Conservation (phyloP, 345 rosid genomes). For the Linum lewisii region DNA sequence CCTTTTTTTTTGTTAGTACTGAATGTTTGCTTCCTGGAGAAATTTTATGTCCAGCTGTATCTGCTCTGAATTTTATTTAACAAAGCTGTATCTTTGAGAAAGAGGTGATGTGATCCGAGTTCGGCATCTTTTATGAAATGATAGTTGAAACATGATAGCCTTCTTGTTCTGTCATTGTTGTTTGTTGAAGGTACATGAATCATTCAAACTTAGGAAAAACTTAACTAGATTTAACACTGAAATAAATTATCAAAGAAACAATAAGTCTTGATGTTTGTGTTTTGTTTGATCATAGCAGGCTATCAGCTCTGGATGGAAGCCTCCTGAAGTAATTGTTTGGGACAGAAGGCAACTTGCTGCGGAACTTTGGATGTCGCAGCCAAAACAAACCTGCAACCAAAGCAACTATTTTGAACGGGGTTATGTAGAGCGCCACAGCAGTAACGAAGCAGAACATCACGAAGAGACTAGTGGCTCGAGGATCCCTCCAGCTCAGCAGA, state of each 20-base stretch:
- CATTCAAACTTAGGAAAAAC: too few relatives aligned
- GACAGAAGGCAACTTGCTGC: slow-evolving; percentile 22
- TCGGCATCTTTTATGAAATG: too few relatives aligned
- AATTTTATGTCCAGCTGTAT: too few relatives aligned
- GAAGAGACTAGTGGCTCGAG: slow-evolving; percentile 22
- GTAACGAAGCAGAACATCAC: slow-evolving; percentile 21
- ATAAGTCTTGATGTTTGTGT: not conserved
- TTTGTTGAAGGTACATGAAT: too few relatives aligned
- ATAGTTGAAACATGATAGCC: too few relatives aligned
- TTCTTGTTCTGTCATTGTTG: too few relatives aligned
- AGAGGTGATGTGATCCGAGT: too few relatives aligned
- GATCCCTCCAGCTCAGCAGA: slow-evolving; percentile 28
- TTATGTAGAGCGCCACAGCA: slow-evolving; percentile 22
- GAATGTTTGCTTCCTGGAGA: too few relatives aligned
- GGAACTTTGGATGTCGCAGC: slow-evolving; percentile 26
- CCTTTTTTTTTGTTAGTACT: too few relatives aligned
- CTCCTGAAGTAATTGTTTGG: slow-evolving; percentile 25
- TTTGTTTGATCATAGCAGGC: slow-evolving; percentile 20
- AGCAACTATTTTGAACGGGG: slow-evolving; percentile 21
- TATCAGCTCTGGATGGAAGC: slow-evolving; percentile 24
- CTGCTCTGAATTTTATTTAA: too few relatives aligned
- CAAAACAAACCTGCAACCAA: slow-evolving; percentile 19
- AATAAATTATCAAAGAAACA: not conserved
- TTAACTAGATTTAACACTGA: too few relatives aligned
- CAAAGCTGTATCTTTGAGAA: too few relatives aligned